Evolutionary conservation across 2,329 filamentous ascomycete genomes (phyloP).

Genomic region (Xylaria sp.): DNA sequence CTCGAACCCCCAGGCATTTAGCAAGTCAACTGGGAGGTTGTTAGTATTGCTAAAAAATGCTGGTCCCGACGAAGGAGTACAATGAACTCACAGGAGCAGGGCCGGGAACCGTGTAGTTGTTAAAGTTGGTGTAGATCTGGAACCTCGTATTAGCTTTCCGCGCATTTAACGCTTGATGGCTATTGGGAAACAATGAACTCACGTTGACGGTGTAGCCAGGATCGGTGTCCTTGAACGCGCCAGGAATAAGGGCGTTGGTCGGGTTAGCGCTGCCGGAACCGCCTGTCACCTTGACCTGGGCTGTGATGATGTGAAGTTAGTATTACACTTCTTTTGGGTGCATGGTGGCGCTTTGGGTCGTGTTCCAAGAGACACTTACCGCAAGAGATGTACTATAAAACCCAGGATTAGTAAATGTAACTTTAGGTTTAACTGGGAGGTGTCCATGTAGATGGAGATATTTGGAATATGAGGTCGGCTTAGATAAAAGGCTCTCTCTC

Average conservation of each 20-base stretch:
- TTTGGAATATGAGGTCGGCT: background rate
- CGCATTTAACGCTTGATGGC: background rate
- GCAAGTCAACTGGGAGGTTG: constrained; percentile 26
- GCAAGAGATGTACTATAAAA: constrained; percentile 55
- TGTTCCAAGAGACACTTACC: constrained; percentile 38
- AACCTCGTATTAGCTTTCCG: constrained; percentile 4
- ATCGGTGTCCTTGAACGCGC: constrained; percentile 36
- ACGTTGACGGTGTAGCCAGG: constrained; percentile 41
- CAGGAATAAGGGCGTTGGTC: constrained; percentile 33
- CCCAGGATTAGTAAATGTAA: background rate
- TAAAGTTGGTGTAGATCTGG: constrained; percentile 40
- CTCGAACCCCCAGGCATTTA: background rate
- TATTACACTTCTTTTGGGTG: constrained; percentile 45
- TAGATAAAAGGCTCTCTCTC: background rate
- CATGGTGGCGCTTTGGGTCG: constrained; percentile 5
- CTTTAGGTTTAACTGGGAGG: background rate
- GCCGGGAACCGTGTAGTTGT: constrained; percentile 40
- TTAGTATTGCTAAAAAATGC: constrained; percentile 15
- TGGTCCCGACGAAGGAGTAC: background rate
- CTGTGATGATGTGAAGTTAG: constrained; percentile 20
- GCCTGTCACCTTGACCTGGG: constrained; percentile 35
- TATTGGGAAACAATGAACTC: background rate
- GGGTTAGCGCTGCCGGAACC: constrained; percentile 36
- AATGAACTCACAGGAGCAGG: constrained; percentile 35
- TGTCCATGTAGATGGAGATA: background rate